A percentile compares a stretch with the other conserved stretches of the same genome.
Evolutionary conservation across 2,329 filamentous ascomycete species (phyloP).

Genomic region (Hortaea sp.): DNA sequence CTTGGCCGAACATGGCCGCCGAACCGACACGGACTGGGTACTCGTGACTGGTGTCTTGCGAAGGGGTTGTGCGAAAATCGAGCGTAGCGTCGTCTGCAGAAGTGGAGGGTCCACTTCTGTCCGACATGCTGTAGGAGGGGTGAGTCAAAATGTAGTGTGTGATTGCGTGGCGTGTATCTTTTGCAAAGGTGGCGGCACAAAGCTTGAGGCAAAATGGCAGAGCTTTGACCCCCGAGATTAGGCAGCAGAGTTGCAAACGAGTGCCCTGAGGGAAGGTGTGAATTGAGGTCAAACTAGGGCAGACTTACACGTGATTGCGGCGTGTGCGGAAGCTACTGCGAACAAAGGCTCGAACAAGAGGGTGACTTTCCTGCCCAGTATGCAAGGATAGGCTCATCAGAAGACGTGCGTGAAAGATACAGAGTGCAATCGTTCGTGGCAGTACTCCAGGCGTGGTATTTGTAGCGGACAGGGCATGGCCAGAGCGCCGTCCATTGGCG

Average conservation of each 20-base stretch:
- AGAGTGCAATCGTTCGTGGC: neutral
- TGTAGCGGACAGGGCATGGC: neutral
- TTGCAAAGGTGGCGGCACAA: no score
- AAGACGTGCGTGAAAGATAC: neutral
- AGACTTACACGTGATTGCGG: conserved; percentile 1
- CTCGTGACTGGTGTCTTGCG: no score
- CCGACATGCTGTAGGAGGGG: no score
- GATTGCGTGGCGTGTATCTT: no score
- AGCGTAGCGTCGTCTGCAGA: no score
- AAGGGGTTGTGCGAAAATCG: no score
- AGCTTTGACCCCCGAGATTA: neutral
- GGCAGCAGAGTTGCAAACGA: neutral
- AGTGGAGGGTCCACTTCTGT: no score
- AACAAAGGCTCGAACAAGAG: conserved; percentile 15
- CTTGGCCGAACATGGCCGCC: no score
- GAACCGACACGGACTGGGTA: no score
- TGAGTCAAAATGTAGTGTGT: no score
- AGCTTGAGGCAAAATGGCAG: no score
- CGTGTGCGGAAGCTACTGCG: conserved; percentile 7
- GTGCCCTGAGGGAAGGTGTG: neutral
- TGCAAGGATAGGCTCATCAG: conserved; percentile 16
- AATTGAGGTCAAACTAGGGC: conserved; percentile 1
- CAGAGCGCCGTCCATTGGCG: neutral
- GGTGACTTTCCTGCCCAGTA: conserved; percentile 17
- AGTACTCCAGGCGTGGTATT: neutral